phyloP scores from a whole-genome alignment of 1,139 yeast genomes.

The Hyphopichia khmerensis region DNA sequence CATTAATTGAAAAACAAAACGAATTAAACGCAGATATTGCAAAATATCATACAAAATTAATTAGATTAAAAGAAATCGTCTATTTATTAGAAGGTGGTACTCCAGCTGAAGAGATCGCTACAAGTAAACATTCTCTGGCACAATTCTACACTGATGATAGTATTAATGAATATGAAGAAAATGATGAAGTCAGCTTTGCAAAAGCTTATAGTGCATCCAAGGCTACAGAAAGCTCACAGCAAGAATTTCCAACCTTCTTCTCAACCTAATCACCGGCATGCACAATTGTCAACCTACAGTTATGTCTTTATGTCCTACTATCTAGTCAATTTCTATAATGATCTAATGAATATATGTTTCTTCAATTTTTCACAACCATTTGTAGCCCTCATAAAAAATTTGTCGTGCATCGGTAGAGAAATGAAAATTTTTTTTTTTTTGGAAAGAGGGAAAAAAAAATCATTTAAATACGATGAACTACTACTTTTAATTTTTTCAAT shows the following conservation, averaged over 20 bases:
- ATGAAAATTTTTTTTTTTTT: background rate
- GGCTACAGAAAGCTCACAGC: too few relatives aligned
- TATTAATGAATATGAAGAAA: background rate
- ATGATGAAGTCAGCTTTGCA: too few relatives aligned
- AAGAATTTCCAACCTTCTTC: too few relatives aligned
- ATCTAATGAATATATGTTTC: background rate
- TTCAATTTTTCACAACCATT: background rate
- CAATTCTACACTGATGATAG: background rate
- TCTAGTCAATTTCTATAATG: too few relatives aligned
- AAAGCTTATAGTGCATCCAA: background rate
- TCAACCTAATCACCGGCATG: too few relatives aligned
- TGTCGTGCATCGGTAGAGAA: background rate
- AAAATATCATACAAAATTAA: constrained; percentile 32
- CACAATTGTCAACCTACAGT: too few relatives aligned
- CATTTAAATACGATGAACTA: too few relatives aligned
- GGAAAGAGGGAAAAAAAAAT: too few relatives aligned
- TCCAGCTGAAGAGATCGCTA: background rate
- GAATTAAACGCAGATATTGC: constrained; percentile 58
- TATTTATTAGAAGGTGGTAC: background rate
- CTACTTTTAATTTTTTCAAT: too few relatives aligned
- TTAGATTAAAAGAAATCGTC: constrained; percentile 16
- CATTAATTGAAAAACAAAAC: constrained; percentile 55
- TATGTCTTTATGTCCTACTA: too few relatives aligned
- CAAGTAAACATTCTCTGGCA: background rate
- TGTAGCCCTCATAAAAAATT: background rate